These are phyloP conservation scores for Hymenoscyphus fructigenus DNA, from an alignment of 2,329 filamentous ascomycete species.

Conservation along the genomic window DNA sequence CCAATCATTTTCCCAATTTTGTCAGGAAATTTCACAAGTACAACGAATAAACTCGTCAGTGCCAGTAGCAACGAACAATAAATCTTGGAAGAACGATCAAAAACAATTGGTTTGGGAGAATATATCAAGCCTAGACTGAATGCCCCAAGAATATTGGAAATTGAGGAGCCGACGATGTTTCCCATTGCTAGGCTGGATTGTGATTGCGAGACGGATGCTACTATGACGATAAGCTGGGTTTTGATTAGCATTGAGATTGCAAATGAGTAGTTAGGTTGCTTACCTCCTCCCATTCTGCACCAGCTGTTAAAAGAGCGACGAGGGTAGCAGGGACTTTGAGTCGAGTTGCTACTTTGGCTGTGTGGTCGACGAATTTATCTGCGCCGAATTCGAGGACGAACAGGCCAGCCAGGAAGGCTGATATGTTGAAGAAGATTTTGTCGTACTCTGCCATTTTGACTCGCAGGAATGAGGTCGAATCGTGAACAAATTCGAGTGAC, in stretches of 20 bases:
- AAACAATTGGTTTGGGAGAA: constrained; percentile 37
- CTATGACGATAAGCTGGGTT: constrained; percentile 47
- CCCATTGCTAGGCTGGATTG: constrained; percentile 50
- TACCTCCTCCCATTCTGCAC: constrained; percentile 57
- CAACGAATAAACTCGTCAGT: constrained; percentile 28
- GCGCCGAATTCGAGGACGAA: constrained; percentile 53
- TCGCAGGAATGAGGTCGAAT: neutral
- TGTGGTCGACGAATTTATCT: constrained; percentile 53
- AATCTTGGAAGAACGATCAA: constrained; percentile 49
- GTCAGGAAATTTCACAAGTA: neutral
- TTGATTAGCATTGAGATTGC: neutral
- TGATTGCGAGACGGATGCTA: constrained; percentile 46
- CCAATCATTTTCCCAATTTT: neutral
- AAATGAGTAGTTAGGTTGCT: constrained; percentile 2
- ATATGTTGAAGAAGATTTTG: constrained; percentile 23
- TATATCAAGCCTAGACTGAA: constrained; percentile 53
- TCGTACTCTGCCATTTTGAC: neutral
- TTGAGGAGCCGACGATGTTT: constrained; percentile 54
- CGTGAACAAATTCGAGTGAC: neutral
- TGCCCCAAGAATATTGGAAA: constrained; percentile 56
- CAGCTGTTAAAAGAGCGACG: constrained; percentile 52
- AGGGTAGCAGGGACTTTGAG: constrained; percentile 47
- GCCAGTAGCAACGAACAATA: constrained; percentile 44
- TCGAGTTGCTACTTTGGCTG: constrained; percentile 46
- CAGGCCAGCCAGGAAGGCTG: constrained; percentile 53